These are phyloP conservation scores for Alloteropsis angusta DNA, from an alignment of 202 grass and related monocot genomes.

Conservation along the genomic window DNA sequence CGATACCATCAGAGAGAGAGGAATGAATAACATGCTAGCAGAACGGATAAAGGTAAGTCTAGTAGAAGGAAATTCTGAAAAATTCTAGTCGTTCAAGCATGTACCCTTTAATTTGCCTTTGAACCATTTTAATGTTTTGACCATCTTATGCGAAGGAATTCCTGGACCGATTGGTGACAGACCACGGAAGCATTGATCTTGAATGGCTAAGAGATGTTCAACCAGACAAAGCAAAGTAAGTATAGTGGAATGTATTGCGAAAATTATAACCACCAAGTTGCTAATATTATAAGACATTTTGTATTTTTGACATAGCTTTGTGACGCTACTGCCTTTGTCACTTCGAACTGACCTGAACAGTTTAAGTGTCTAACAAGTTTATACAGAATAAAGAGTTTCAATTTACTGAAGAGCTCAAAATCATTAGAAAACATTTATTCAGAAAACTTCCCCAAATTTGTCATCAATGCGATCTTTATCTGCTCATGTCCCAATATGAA, in stretches of 20 bases:
- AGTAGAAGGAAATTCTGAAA: background rate
- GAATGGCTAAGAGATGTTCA: constrained; percentile 76
- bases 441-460: background rate
- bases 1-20: constrained; percentile 62
- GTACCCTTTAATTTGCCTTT: background rate
- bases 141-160: constrained; percentile 48
- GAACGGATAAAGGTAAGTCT: constrained; percentile 68
- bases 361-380: constrained; percentile 1
- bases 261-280: constrained; percentile 3
- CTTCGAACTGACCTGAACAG: background rate
- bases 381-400: background rate
- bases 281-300: background rate
- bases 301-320: background rate
- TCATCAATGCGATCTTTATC: background rate
- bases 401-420: background rate
- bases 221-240: constrained; percentile 83
- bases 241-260: background rate
- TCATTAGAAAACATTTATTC: background rate
- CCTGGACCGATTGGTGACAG: constrained; percentile 50
- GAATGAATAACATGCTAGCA: constrained; percentile 89
- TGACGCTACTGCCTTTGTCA: background rate
- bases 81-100: constrained; percentile 10
- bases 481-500: background rate
- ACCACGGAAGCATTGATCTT: constrained; percentile 76
- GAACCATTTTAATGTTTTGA: background rate